Conservation (phyloP, 805 yeast species). For the Saccharomycopsis oosterbeekiorum region DNA sequence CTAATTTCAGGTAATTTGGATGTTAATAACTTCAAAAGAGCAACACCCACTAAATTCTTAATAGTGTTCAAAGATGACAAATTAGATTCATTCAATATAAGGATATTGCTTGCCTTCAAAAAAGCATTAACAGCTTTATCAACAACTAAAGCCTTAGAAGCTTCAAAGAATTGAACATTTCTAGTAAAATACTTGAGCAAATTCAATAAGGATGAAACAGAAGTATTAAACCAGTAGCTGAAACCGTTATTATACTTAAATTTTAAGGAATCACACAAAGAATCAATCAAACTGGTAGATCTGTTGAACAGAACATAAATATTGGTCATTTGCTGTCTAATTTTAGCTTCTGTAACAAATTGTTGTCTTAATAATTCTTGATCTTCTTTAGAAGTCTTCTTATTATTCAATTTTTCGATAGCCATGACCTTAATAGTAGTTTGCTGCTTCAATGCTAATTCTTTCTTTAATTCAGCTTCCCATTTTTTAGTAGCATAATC, state of each 20-base stretch:
- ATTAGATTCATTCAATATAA: slow-evolving; percentile 25
- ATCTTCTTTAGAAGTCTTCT: slow-evolving; percentile 71
- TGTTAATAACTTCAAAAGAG: slow-evolving; percentile 48
- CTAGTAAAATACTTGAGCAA: slow-evolving; percentile 30
- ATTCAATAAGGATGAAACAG: slow-evolving; percentile 40
- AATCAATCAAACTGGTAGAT: slow-evolving; percentile 42
- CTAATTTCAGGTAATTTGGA: slow-evolving; percentile 24
- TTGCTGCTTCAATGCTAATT: slow-evolving; percentile 43
- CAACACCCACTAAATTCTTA: slow-evolving; percentile 53
- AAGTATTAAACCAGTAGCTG: slow-evolving; percentile 60
- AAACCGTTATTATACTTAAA: slow-evolving; percentile 59
- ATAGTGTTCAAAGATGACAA: slow-evolving; percentile 38
- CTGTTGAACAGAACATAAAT: slow-evolving; percentile 34
- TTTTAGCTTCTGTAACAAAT: slow-evolving; percentile 46
- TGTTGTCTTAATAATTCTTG: slow-evolving; percentile 53
- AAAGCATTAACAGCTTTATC: slow-evolving; percentile 38
- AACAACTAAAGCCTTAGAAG: slow-evolving; percentile 30
- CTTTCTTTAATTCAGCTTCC: slow-evolving; percentile 79
- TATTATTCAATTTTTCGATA: slow-evolving; percentile 19
- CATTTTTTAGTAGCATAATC: slow-evolving; percentile 81
- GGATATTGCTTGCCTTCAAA: slow-evolving; percentile 42
- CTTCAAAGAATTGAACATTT: background rate
- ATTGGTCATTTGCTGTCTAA: slow-evolving; percentile 38
- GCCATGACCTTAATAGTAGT: slow-evolving; percentile 9
- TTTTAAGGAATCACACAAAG: slow-evolving; percentile 33